phyloP scores from a whole-genome alignment of 768 basidiomycete species.

The Steccherinum ochraceum region DNA sequence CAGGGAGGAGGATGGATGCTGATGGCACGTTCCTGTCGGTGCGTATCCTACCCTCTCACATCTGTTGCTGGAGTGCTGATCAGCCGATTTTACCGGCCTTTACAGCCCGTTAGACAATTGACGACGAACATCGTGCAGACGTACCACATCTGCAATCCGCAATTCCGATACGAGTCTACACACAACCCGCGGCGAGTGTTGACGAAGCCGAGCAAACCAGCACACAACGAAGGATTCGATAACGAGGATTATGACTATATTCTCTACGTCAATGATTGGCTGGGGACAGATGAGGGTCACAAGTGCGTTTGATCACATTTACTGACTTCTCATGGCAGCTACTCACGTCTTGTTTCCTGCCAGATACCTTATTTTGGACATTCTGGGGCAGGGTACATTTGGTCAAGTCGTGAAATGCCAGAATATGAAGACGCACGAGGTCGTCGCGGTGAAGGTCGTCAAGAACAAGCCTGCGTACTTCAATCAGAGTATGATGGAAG shows the following conservation, averaged over 20 bases:
- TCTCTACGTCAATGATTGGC: constrained; percentile 96
- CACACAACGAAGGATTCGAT: constrained; percentile 95
- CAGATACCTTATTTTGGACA: constrained; percentile 95
- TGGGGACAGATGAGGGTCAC: constrained; percentile 91
- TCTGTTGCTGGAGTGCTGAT: neutral
- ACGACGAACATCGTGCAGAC: constrained; percentile 88
- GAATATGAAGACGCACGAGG: constrained; percentile 98
- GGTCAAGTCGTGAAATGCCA: constrained; percentile 99
- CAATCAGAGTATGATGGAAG: constrained; percentile 99
- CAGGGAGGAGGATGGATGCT: constrained; percentile 71
- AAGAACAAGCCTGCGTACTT: constrained; percentile 99
- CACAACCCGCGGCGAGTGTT: constrained; percentile 95
- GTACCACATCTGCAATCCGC: constrained; percentile 90
- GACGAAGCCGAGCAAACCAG: constrained; percentile 95
- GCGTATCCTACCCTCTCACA: constrained; percentile 28
- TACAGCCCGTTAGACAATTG: constrained; percentile 57
- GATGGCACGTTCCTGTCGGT: constrained; percentile 79
- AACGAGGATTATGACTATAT: constrained; percentile 99
- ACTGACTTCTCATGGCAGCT: neutral
- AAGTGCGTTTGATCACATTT: constrained; percentile 52
- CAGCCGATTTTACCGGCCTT: neutral
- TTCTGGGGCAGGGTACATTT: constrained; percentile 97
- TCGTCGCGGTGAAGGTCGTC: constrained; percentile 98
- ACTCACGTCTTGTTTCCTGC: constrained; percentile 10
- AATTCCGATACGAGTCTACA: constrained; percentile 90